Evolutionary conservation across 148 eudicot genomes (phyloP), one percentile per base, ranked within the genome.

Genomic region (Fallopia convolvulus): DNA sequence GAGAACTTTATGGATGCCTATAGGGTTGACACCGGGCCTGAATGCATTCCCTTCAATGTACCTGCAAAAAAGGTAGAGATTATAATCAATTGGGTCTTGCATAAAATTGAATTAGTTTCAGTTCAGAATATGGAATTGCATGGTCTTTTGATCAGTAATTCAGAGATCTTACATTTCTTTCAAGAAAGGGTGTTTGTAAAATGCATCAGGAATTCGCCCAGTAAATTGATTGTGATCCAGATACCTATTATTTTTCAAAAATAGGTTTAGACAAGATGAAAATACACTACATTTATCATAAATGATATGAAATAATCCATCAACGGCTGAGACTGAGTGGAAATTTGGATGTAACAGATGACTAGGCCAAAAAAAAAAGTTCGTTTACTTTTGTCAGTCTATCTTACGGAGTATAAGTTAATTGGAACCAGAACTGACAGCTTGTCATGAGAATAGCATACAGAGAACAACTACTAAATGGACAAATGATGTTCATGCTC

Each of bases 221-320:
- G 87, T 86, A 83, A 95, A 95, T 82, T 92, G 97, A 81, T 95
- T 92, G 89, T 95, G 99, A 91, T 94, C 99, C 87, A 94, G 74
- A 81, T 92, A 94, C 88, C 99, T 94, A 86, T 76, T 72, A 80
- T 77, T 46, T 75, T 21, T 12, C 0, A 23, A 9, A 10, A 23
- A 60, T 11, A 60, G 14, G 47, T 6, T 52, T 52, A 52, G 17
- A 61, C 61, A 3, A 61, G 15, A 26, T 61, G 70, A 30, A 61
- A 26, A 61, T 23, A 26, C 6, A 61, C 0, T 61, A 15, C 39
- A 30, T 15, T 9, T 11, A 8, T 58, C 11, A 9, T 20, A 58
- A 6, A 58, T 58, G 65, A 26, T 39, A 61, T 1, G 36, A 21
- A 61, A 61, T 15, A 26, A 23, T 20, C 0, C 11, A 61, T 9